Evolutionary conservation across 1,284 basidiomycete species (phyloP).

Genomic region (Somion occarium): DNA sequence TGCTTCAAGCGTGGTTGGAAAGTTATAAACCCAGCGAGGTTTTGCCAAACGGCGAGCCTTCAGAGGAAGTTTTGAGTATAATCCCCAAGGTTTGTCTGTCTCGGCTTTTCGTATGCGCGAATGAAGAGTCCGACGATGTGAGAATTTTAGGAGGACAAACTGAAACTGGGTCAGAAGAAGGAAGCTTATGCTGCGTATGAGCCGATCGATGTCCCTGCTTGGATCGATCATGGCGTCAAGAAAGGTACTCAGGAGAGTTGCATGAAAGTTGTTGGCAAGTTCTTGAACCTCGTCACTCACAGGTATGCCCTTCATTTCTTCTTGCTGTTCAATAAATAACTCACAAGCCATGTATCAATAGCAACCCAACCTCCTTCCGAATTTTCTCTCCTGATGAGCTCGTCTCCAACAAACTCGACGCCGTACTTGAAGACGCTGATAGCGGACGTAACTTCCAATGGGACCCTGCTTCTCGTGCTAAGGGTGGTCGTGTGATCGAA

Average conservation of each 20-base stretch:
- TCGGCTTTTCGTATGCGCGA: not conserved
- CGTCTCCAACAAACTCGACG: constrained; percentile 86
- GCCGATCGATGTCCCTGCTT: constrained; percentile 62
- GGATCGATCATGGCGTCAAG: constrained; percentile 50
- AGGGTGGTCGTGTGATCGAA: constrained; percentile 79
- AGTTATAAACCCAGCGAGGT: constrained; percentile 64
- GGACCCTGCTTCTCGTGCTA: constrained; percentile 60
- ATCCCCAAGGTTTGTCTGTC: constrained; percentile 40
- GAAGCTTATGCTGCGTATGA: constrained; percentile 63
- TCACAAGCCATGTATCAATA: not conserved
- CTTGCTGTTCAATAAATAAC: constrained; percentile 1
- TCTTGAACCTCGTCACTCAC: constrained; percentile 54
- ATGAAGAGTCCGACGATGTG: not conserved
- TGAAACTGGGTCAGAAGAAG: constrained; percentile 62
- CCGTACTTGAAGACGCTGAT: constrained; percentile 53
- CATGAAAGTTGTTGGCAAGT: constrained; percentile 71
- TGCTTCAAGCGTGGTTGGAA: constrained; percentile 66
- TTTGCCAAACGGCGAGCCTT: constrained; percentile 50
- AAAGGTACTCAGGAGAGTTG: constrained; percentile 62
- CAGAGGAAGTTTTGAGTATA: constrained; percentile 47
- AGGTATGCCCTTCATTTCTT: constrained; percentile 32
- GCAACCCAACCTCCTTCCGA: constrained; percentile 74
- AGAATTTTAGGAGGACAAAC: constrained; percentile 27
- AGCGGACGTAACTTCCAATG: constrained; percentile 76
- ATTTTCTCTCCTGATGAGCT: constrained; percentile 92